Evolutionary conservation across 768 basidiomycete genomes (phyloP).

Genomic region (Lentinula edodes): DNA sequence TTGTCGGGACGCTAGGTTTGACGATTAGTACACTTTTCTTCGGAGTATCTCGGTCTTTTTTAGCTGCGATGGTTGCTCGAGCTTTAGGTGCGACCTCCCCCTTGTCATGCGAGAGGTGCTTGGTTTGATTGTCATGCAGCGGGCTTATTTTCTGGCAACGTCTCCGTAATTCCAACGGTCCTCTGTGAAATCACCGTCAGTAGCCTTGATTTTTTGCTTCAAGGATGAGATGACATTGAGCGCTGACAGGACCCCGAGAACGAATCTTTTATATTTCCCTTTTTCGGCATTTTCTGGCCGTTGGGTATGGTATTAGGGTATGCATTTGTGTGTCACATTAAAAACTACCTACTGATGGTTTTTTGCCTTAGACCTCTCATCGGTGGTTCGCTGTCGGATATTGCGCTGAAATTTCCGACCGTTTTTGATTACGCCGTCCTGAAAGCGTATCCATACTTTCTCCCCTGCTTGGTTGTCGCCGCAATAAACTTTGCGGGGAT

Average conservation of each 20-base stretch:
- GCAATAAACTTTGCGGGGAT: slow-evolving; percentile 35
- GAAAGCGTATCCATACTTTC: slow-evolving; percentile 49
- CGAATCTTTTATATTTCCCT: slow-evolving; percentile 51
- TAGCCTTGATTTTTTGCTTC: slow-evolving; percentile 16
- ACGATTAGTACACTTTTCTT: slow-evolving; percentile 48
- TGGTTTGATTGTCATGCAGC: slow-evolving; percentile 27
- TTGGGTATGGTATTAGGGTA: slow-evolving; percentile 55
- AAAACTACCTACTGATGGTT: neutral
- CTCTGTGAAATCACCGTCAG: slow-evolving; percentile 62
- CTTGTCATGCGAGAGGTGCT: neutral
- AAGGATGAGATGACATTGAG: neutral
- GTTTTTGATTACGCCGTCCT: slow-evolving; percentile 40
- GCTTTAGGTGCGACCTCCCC: slow-evolving; percentile 34
- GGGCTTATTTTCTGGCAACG: slow-evolving; percentile 58
- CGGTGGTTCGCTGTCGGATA: slow-evolving; percentile 56
- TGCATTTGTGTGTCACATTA: neutral
- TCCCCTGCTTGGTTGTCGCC: slow-evolving; percentile 51
- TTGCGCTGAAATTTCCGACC: slow-evolving; percentile 42
- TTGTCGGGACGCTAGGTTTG: slow-evolving; percentile 45
- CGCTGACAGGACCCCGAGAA: slow-evolving; percentile 24
- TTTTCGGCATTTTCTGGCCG: slow-evolving; percentile 58
- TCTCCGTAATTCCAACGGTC: slow-evolving; percentile 59
- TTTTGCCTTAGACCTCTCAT: slow-evolving; percentile 43
- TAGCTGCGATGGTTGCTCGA: slow-evolving; percentile 41
- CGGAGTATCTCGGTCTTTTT: slow-evolving; percentile 51